Evolutionary conservation across 2,329 filamentous ascomycete species (phyloP), one percentile per base, ranked within the genome.

Genomic region (Pseudogymnoascus sp.): DNA sequence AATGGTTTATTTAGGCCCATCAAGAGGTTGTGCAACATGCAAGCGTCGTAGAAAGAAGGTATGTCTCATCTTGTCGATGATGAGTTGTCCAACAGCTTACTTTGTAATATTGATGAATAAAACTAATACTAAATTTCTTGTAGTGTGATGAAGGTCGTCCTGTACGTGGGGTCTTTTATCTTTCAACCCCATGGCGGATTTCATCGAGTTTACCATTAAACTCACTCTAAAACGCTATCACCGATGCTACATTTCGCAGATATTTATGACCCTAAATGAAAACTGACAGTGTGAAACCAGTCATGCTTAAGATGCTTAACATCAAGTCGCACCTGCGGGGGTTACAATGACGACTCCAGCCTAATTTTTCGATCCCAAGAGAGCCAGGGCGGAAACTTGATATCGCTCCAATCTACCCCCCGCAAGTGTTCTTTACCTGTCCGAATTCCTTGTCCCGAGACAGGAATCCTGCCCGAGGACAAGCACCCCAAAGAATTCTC

Each of bases 81-180:
- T 26, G 11, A 44, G 4, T 21, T 17, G 15, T 17, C 26, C 15
- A 21, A 17, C 5, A 33, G 33, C 11, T n/a, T 11, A 26, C 5
- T 13, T 37, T 26, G 39, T 21, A n/a, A 10, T 36, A 29, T 37
- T 26, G 9, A 36, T 10, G 8, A 61, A 60, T 24, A 44, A 8
- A 40, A 21, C 59, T 59, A 15, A 50, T 58, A 44, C 15, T 15
- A 6, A 29, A 8, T 11, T 9, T 17, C 31, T 11, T 15, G 4
- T 36, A 68, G 67, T 68, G 67, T 60, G 67, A 68, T 44, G 65
- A 65, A 60, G 61, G 62, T 44, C 67, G 67, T 40, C 67, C 66
- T 44, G 67, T 68, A 65, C 36, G 66, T 63, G 36, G 21, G n/a
- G 15, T 39, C 11, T 11, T 41, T 50, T 17, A 8, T 36, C 39